phyloP scores from a whole-genome alignment of 371 early-diverging fungal species.

The Chytridium lagenaria region DNA sequence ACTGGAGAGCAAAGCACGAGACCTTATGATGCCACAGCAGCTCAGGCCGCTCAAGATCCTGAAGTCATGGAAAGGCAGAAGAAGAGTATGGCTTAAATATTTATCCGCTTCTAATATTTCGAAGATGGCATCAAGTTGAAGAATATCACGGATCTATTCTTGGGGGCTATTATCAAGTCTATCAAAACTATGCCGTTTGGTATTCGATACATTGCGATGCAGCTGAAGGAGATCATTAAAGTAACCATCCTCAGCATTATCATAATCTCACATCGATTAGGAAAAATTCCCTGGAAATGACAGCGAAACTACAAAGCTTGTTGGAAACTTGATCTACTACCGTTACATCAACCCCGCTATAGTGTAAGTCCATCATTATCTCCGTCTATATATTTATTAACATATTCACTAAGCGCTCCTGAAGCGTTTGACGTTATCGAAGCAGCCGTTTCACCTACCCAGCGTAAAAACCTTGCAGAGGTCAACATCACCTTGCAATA shows the following conservation, averaged over 20 bases:
- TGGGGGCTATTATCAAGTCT: slow-evolving; percentile 78
- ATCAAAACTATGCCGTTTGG: slow-evolving; percentile 91
- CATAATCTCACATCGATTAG: slow-evolving; percentile 23
- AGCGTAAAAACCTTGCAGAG: slow-evolving; percentile 95
- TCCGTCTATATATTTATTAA: slow-evolving; percentile 2
- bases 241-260: slow-evolving; percentile 26
- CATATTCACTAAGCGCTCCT: slow-evolving; percentile 73
- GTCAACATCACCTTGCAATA: slow-evolving; percentile 14
- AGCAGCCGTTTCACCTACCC: slow-evolving; percentile 73
- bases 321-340: slow-evolving; percentile 95
- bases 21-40: slow-evolving; percentile 76
- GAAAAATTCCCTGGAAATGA: slow-evolving; percentile 81
- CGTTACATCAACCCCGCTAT: slow-evolving; percentile 98
- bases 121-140: slow-evolving; percentile 74
- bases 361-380: slow-evolving; percentile 63
- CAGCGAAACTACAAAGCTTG: slow-evolving; percentile 78
- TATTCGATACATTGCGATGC: slow-evolving; percentile 92
- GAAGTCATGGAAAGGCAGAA: slow-evolving; percentile 83
- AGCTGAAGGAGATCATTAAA: slow-evolving; percentile 78
- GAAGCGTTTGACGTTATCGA: slow-evolving; percentile 96
- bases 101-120: not conserved
- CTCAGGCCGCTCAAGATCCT: slow-evolving; percentile 84
- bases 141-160: slow-evolving; percentile 78
- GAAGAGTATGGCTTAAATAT: slow-evolving; percentile 60
- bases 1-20: slow-evolving; percentile 84